Conservation (phyloP, 805 yeast species). For the Zygoascus tannicola region DNA sequence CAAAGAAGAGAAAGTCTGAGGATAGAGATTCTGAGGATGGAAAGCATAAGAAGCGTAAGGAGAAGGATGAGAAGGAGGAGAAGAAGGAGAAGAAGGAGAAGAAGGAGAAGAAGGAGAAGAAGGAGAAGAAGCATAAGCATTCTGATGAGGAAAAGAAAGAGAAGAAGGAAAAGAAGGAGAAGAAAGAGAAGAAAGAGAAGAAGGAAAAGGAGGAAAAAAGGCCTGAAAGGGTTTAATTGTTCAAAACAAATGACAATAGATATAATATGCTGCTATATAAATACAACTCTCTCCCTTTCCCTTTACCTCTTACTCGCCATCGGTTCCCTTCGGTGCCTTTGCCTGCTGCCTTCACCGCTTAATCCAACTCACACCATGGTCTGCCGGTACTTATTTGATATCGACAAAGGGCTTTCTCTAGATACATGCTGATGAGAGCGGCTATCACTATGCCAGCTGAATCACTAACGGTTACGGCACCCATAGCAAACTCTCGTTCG, state of each 20-base stretch:
- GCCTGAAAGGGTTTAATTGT: too few relatives aligned
- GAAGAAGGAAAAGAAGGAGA: constrained; percentile 23
- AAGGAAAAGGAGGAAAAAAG: constrained; percentile 11
- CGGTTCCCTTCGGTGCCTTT: too few relatives aligned
- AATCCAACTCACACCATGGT: constrained; percentile 60
- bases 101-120: constrained; percentile 14
- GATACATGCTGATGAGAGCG: constrained; percentile 61
- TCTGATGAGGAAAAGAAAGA: constrained; percentile 16
- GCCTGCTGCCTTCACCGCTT: constrained; percentile 5
- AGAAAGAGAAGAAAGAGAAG: constrained; percentile 14
- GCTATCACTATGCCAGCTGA: constrained; percentile 78
- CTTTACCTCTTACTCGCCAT: too few relatives aligned
- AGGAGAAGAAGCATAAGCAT: constrained; percentile 6
- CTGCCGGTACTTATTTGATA: constrained; percentile 65
- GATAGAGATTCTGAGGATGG: constrained; percentile 22
- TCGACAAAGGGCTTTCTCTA: constrained; percentile 65
- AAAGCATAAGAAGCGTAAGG: constrained; percentile 23
- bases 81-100: constrained; percentile 24
- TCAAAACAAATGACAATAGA: too few relatives aligned
- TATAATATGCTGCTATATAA: too few relatives aligned
- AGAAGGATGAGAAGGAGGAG: constrained; percentile 25
- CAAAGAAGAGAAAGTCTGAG: constrained; percentile 24
- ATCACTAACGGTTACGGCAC: constrained; percentile 76
- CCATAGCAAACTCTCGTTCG: constrained; percentile 70
- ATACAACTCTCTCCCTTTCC: too few relatives aligned